phyloP scores from a whole-genome alignment of 2,329 filamentous ascomycete genomes.

The Rachicladosporium sp. region DNA sequence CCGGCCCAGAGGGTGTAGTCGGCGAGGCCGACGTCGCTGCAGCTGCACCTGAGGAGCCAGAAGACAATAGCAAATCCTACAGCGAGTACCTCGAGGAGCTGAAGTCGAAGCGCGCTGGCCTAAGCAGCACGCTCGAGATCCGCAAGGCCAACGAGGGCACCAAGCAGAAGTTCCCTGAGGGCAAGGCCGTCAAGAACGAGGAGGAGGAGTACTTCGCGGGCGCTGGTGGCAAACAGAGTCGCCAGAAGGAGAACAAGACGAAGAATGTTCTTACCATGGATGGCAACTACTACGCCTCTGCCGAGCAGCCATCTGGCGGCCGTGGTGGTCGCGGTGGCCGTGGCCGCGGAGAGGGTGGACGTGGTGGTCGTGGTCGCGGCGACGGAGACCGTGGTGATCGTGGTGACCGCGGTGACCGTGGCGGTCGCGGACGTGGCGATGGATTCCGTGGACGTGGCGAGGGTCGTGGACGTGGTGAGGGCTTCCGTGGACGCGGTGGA shows the following conservation, averaged over 20 bases:
- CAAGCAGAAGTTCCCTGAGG: conserved; percentile 89
- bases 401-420: too few relatives aligned
- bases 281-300: conserved; percentile 50
- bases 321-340: conserved; percentile 28
- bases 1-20: conserved; percentile 26
- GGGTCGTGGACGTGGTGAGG: too few relatives aligned
- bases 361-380: conserved; percentile 15
- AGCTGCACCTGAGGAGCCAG: conserved; percentile 28
- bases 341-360: conserved; percentile 11
- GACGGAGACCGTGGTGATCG: conserved; percentile 6
- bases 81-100: conserved; percentile 71
- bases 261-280: conserved; percentile 86
- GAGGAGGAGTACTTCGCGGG: conserved; percentile 64
- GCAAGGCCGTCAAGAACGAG: conserved; percentile 50
- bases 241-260: conserved; percentile 81
- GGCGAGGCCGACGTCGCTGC: background rate
- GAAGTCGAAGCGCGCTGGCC: conserved; percentile 61
- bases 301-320: conserved; percentile 40
- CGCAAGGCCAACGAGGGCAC: conserved; percentile 88
- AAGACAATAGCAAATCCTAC: conserved; percentile 86
- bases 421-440: too few relatives aligned
- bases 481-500: conserved; percentile 8
- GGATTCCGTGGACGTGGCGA: too few relatives aligned
- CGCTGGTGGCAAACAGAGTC: conserved; percentile 60
- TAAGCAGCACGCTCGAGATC: conserved; percentile 46